Evolutionary conservation across 345 rosid species (phyloP).

Genomic region (Aquilaria malaccensis): DNA sequence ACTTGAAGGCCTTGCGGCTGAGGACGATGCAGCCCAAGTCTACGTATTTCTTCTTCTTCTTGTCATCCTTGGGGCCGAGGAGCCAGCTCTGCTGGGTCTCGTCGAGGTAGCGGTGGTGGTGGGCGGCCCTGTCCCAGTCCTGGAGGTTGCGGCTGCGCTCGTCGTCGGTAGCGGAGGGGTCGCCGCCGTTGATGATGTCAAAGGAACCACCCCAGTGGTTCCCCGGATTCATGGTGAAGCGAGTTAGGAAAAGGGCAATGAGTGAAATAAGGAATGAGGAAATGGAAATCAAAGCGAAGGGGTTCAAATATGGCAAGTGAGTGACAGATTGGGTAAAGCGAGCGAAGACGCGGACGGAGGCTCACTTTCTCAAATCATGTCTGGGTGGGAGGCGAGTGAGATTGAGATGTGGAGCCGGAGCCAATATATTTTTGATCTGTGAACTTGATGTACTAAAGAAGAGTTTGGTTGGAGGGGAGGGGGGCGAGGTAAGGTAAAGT

Average conservation of each 20-base stretch:
- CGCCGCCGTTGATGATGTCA: conserved; percentile 36
- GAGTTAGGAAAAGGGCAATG: not conserved
- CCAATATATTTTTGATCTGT: too few relatives aligned
- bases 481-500: too few relatives aligned
- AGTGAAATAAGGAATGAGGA: too few relatives aligned
- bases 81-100: conserved; percentile 93
- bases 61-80: conserved; percentile 37
- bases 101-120: conserved; percentile 30
- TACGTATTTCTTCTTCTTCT: conserved; percentile 58
- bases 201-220: conserved; percentile 82
- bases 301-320: too few relatives aligned
- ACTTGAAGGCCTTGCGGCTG: conserved; percentile 45
- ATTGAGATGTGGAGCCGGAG: too few relatives aligned
- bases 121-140: conserved; percentile 59
- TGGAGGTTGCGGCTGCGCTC: conserved; percentile 23
- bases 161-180: conserved; percentile 21
- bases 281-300: too few relatives aligned
- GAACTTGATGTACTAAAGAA: too few relatives aligned
- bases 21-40: conserved; percentile 69
- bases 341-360: too few relatives aligned
- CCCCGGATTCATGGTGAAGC: conserved; percentile 43
- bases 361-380: too few relatives aligned
- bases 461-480: too few relatives aligned
- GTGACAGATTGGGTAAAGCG: too few relatives aligned
- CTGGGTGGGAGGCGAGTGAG: too few relatives aligned